Percentiles rank a stretch among this genome's conserved stretches.
These are phyloP conservation scores for Saposhnikovia divaricata DNA, from an alignment of 129 eudicot genomes.

Conservation along the genomic window DNA sequence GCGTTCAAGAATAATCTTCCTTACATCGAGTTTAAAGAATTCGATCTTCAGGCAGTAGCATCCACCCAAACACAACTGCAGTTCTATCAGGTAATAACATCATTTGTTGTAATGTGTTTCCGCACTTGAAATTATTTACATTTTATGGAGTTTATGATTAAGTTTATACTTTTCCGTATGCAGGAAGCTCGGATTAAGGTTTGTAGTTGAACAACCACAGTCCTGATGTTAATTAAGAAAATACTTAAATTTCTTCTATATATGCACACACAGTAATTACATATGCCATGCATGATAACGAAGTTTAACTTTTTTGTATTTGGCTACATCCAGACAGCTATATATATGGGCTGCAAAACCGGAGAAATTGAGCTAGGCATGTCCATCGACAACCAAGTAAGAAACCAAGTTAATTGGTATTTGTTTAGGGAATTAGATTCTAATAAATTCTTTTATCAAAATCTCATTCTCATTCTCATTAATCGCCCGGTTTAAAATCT, in stretches of 20 bases:
- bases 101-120: background rate
- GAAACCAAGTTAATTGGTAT: background rate
- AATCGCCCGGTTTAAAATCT: too few species aligned
- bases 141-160: background rate
- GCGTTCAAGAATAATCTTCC: conserved; percentile 56
- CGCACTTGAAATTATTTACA: background rate
- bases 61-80: conserved; percentile 43
- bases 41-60: conserved; percentile 42
- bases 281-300: background rate
- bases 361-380: conserved; percentile 92
- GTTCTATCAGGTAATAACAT: conserved; percentile 58
- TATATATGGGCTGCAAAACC: conserved; percentile 64
- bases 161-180: background rate
- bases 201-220: background rate
- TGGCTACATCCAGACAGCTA: conserved; percentile 35
- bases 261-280: too few species aligned
- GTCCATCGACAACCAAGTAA: conserved; percentile 12
- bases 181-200: conserved; percentile 95
- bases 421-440: too few species aligned
- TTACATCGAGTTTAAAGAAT: conserved; percentile 46
- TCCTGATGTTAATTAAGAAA: background rate
- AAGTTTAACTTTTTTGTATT: background rate
- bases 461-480: too few species aligned
- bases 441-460: too few species aligned
- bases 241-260: too few species aligned